Evolutionary conservation across 495 filamentous ascomycete genomes (phyloP).

Genomic region (Parathielavia hyrcaniae): DNA sequence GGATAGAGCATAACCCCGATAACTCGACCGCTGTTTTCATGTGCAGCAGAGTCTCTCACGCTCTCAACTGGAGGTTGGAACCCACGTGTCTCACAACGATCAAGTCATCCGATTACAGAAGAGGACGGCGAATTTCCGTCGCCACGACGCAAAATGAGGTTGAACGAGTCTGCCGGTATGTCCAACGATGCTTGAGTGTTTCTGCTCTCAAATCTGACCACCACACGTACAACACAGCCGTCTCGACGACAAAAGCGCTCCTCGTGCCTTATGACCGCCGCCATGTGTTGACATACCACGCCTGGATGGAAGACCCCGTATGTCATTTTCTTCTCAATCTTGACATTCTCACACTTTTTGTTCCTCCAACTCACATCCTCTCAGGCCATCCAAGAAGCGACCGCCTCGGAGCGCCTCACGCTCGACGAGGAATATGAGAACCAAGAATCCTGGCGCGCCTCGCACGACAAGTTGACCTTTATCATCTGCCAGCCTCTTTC

Average conservation of each 20-base stretch:
- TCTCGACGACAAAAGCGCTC: slow-evolving; percentile 58
- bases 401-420: slow-evolving; percentile 74
- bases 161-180: slow-evolving; percentile 44
- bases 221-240: slow-evolving; percentile 41
- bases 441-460: slow-evolving; percentile 73
- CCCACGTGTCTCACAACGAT: background rate
- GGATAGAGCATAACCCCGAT: slow-evolving; percentile 9
- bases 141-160: slow-evolving; percentile 24
- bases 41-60: too few relatives aligned
- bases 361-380: slow-evolving; percentile 1
- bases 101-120: background rate
- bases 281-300: slow-evolving; percentile 76
- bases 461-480: slow-evolving; percentile 70
- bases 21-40: background rate
- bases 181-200: background rate
- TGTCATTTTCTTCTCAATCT: background rate
- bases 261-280: slow-evolving; percentile 77
- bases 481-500: slow-evolving; percentile 51
- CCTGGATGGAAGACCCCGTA: slow-evolving; percentile 88
- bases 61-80: background rate
- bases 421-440: slow-evolving; percentile 77
- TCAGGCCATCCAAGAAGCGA: slow-evolving; percentile 73
- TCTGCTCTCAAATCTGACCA: background rate
- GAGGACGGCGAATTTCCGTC: background rate
- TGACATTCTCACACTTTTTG: background rate